These are phyloP conservation scores for Annona squamosa DNA, from an alignment of 164 flowering plant genomes.

Conservation along the genomic window DNA sequence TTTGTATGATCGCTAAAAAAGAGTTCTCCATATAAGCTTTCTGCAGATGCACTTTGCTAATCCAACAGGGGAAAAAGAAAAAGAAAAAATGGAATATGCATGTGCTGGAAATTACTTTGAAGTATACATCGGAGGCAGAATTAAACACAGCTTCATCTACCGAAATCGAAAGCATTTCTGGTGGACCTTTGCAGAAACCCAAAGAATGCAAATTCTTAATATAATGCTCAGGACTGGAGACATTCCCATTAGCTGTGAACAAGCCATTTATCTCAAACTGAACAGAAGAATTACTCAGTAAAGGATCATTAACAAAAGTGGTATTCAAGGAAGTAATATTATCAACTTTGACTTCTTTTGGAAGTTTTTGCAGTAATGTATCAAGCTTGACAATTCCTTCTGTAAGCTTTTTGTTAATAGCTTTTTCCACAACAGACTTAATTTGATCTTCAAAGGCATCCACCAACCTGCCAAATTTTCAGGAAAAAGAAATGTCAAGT, in stretches of 20 bases:
- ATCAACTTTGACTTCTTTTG: conserved; percentile 47
- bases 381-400: conserved; percentile 64
- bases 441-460: conserved; percentile 77
- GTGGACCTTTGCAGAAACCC: conserved; percentile 27
- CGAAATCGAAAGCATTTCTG: conserved; percentile 72
- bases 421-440: conserved; percentile 61
- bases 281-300: conserved; percentile 50
- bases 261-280: conserved; percentile 74
- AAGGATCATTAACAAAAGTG: conserved; percentile 54
- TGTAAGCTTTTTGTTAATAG: conserved; percentile 55
- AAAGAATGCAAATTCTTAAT: conserved; percentile 14
- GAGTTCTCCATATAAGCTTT: neutral
- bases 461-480: conserved; percentile 42
- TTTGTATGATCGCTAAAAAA: too few relatives aligned
- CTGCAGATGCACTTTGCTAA: neutral
- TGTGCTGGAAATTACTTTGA: conserved; percentile 38
- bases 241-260: conserved; percentile 32
- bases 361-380: conserved; percentile 55
- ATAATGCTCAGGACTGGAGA: conserved; percentile 8
- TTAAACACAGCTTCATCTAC: conserved; percentile 62
- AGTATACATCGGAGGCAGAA: conserved; percentile 60
- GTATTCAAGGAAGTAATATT: conserved; percentile 63
- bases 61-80: neutral
- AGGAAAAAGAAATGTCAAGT: neutral
- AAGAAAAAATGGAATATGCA: neutral